A percentile compares a stretch with the other conserved stretches of the same genome.
Evolutionary conservation across 805 yeast species (phyloP).

Genomic region (Saccharomyces jurei): DNA sequence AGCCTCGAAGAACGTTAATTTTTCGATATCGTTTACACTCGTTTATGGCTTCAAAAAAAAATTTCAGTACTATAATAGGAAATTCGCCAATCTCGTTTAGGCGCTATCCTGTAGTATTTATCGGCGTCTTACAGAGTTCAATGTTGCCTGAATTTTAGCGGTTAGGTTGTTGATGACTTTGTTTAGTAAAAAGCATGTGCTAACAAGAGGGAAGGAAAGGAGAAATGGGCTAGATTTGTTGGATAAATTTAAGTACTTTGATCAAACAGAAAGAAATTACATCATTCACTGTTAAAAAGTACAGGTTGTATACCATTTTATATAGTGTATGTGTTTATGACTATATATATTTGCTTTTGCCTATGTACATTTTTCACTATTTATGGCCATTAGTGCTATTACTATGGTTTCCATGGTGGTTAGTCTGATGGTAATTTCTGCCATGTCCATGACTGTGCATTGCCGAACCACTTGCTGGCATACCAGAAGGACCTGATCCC

Average conservation of each 20-base stretch:
- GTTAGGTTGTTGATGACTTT: background rate
- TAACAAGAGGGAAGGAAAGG: background rate
- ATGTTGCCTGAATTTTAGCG: background rate
- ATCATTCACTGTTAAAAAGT: background rate
- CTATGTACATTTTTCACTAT: background rate
- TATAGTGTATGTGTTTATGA: background rate
- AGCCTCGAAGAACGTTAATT: background rate
- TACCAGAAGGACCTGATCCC: constrained; percentile 3
- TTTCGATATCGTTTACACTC: background rate
- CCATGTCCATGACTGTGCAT: constrained; percentile 11
- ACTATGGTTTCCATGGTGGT: constrained; percentile 3
- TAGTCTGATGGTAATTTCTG: constrained; percentile 11
- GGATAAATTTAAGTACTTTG: no score
- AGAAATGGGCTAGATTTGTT: background rate
- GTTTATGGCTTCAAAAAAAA: background rate
- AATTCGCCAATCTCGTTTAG: background rate
- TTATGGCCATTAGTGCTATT: background rate
- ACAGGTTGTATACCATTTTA: background rate
- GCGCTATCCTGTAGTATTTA: background rate
- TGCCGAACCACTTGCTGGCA: background rate
- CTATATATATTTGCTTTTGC: background rate
- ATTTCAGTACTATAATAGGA: background rate
- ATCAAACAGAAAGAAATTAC: background rate
- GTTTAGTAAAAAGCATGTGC: no score
- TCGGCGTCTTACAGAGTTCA: background rate